Base-by-base conservation (phyloP, 2,329 filamentous ascomycete species). In the Colletotrichum chrysophilum region DNA sequence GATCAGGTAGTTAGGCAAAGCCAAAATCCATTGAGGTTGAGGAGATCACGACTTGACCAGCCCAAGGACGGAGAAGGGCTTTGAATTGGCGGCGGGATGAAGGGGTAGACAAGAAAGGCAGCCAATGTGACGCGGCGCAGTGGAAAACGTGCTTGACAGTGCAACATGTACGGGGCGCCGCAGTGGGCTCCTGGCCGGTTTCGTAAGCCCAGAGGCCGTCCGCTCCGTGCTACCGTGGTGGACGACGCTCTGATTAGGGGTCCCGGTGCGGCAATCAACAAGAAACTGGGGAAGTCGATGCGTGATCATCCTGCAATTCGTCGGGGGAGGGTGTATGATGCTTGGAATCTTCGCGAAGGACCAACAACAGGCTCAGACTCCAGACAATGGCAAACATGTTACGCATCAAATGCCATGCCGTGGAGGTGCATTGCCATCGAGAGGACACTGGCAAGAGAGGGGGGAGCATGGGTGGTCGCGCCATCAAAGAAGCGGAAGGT, bases 101-200 rank as follows among this genome's bases (percentile, higher is more conserved):
- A 66, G 30, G 34, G 21, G 38, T 38, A 38, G 21, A 26, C 7
- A 12, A 48, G 26, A 48, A n/a, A 26, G 38, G 26, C 56, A 61
- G 56, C 69, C 73, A 72, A 68, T 75, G 73, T 43, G 48, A 64
- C 21, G 64, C 73, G 58, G 64, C 56, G 55, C 56, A 68, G 60
- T 30, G 21, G 56, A 62, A 64, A 72, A 68, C 73, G 73, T 73
- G 73, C 73, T 72, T 34, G 56, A 73, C 58, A 68, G 73, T 68
- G 70, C 56, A 34, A 72, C 62, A 38, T 67, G 55, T 28, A 36
- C 56, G 55, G 32, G 14, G 21, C n/a, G 56, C 36, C 43, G 43
- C 73, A 64, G 52, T 65, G 64, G 58, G 26, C 70, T 68, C 58
- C 24, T 43, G 60, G 32, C 69, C 56, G 64, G 62, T 75, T 75